Evolutionary conservation across 1,284 basidiomycete species (phyloP).

Genomic region (Melampsora larici-populina): DNA sequence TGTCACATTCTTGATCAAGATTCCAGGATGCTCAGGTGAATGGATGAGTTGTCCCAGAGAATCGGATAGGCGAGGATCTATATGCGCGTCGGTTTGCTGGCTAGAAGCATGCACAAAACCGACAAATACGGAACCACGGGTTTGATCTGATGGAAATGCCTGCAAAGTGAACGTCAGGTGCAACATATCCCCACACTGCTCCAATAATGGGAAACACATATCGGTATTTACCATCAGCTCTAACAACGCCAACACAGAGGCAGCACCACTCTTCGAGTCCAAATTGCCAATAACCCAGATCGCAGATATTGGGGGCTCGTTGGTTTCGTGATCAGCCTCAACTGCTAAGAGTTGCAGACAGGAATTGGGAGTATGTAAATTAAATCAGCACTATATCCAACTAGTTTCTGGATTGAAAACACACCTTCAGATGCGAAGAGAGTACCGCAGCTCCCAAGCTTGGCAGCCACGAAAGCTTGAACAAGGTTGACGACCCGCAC

Average conservation of each 20-base stretch:
- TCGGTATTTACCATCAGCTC: conserved; percentile 61
- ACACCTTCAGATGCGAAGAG: conserved; percentile 36
- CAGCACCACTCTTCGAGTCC: conserved; percentile 63
- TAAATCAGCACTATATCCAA: not conserved
- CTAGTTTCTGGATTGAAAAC: not conserved
- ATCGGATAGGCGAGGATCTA: conserved; percentile 22
- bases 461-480: conserved; percentile 57
- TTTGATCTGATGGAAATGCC: not conserved
- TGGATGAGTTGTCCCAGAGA: conserved; percentile 37
- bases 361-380: conserved; percentile 44
- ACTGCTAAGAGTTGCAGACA: conserved; percentile 54
- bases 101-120: not conserved
- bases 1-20: not conserved
- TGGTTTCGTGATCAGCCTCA: conserved; percentile 43
- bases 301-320: conserved; percentile 54
- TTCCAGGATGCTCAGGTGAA: conserved; percentile 5
- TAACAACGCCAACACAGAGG: conserved; percentile 65
- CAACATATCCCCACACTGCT: no score
- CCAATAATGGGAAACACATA: no score
- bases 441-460: conserved; percentile 49
- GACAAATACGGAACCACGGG: not conserved
- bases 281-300: conserved; percentile 76
- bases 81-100: not conserved
- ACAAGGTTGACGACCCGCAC: conserved; percentile 62
- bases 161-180: not conserved